A percentile compares a stretch with the other conserved stretches of the same genome.
phyloP scores from a whole-genome alignment of 2,329 filamentous ascomycete species.

The Epicoccum sorghinum region DNA sequence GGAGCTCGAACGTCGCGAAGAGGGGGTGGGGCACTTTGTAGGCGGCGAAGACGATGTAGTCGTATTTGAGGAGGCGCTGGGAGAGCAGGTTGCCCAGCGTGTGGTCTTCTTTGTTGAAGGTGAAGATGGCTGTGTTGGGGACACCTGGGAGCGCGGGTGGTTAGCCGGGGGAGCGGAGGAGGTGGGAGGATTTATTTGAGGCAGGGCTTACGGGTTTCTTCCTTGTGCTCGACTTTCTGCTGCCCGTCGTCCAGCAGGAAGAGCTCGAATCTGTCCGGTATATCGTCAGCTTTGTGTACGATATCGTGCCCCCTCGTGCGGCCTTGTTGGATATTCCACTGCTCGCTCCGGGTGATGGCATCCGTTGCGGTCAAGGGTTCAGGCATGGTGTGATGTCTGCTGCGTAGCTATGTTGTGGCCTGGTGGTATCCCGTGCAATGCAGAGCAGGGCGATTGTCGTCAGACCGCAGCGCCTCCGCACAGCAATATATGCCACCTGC shows the following conservation, averaged over 20 bases:
- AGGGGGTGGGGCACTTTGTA: conserved; percentile 72
- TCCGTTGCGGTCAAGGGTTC: neutral
- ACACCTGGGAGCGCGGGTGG: conserved; percentile 65
- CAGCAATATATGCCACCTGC: neutral
- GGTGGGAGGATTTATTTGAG: too few species aligned
- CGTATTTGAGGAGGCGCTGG: conserved; percentile 82
- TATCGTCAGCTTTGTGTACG: neutral
- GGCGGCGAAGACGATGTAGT: conserved; percentile 85
- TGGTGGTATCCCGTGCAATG: neutral
- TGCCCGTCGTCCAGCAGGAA: conserved; percentile 87
- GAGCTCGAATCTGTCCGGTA: conserved; percentile 73
- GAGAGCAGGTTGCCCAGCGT: conserved; percentile 90
- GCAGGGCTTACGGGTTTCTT: conserved; percentile 85
- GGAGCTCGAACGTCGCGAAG: conserved; percentile 66
- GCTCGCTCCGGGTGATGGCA: neutral
- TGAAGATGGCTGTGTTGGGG: conserved; percentile 93
- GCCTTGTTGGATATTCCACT: neutral
- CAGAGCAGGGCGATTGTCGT: neutral
- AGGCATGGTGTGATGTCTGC: neutral
- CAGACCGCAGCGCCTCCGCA: neutral
- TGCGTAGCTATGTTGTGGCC: neutral
- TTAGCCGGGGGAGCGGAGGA: conserved; percentile 6
- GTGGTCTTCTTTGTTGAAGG: conserved; percentile 95
- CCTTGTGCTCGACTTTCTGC: conserved; percentile 89
- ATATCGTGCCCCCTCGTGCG: neutral